Evolutionary conservation across 352 stramenopile species (phyloP).

Genomic region (Peronospora belbahrii): DNA sequence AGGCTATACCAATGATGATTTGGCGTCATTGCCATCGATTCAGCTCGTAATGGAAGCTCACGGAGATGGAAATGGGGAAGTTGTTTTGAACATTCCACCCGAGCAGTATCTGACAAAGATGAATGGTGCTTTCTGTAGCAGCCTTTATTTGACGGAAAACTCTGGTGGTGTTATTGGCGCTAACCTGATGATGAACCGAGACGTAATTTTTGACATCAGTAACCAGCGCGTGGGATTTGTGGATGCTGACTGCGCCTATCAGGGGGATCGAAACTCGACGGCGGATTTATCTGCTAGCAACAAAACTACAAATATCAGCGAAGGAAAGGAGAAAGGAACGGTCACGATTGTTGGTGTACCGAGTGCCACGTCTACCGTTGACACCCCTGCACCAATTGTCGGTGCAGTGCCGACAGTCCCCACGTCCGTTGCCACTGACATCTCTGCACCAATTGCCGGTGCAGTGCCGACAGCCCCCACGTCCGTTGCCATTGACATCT

Average conservation of each 20-base stretch:
- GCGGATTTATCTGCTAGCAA: constrained; percentile 3
- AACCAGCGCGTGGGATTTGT: constrained; percentile 76
- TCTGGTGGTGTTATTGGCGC: constrained; percentile 72
- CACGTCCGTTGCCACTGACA: constrained; percentile 1
- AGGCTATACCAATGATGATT: constrained; percentile 45
- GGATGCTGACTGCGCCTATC: constrained; percentile 47
- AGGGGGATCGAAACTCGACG: constrained; percentile 8
- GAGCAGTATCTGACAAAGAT: constrained; percentile 53
- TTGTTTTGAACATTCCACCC: constrained; percentile 53
- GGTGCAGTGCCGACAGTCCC: constrained; percentile 2
- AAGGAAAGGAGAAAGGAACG: constrained; percentile 3
- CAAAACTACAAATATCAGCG: constrained; percentile 3
- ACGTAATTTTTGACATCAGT: constrained; percentile 73
- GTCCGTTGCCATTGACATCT: constrained; percentile 3
- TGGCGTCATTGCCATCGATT: constrained; percentile 51
- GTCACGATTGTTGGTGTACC: constrained; percentile 8
- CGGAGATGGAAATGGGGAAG: constrained; percentile 47
- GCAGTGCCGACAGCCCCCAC: constrained; percentile 6
- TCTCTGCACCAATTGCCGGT: constrained; percentile 1
- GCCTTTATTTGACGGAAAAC: constrained; percentile 61
- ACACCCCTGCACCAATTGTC: constrained; percentile 4
- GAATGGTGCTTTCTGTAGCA: constrained; percentile 48
- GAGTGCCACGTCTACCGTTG: constrained; percentile 1
- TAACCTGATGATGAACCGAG: constrained; percentile 76
- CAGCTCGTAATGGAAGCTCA: constrained; percentile 60